phyloP scores from a whole-genome alignment of 2,329 filamentous ascomycete species.

The Hypoxylon sp. region DNA sequence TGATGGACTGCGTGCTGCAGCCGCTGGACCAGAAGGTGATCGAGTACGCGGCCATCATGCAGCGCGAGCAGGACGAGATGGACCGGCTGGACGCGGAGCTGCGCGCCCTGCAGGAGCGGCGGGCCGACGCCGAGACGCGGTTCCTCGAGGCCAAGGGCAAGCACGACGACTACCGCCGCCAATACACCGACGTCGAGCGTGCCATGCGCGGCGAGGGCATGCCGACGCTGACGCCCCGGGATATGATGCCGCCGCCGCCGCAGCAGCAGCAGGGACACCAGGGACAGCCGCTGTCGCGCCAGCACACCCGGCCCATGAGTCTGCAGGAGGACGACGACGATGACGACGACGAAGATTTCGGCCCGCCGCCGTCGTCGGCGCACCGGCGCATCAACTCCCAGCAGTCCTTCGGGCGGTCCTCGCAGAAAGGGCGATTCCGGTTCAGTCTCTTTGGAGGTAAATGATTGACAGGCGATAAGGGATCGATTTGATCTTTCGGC shows the following conservation, averaged over 20 bases:
- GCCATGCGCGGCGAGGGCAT: conserved; percentile 56
- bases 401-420: conserved; percentile 50
- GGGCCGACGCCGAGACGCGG: conserved; percentile 55
- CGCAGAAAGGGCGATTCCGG: conserved; percentile 50
- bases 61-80: conserved; percentile 57
- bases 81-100: conserved; percentile 58
- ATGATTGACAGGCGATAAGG: no score
- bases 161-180: conserved; percentile 59
- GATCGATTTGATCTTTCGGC: no score
- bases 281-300: conserved; percentile 21
- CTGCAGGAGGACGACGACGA: conserved; percentile 44
- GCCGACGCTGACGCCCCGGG: conserved; percentile 36
- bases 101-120: conserved; percentile 55
- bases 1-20: conserved; percentile 58
- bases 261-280: conserved; percentile 29
- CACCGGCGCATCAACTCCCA: conserved; percentile 49
- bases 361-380: conserved; percentile 38
- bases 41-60: conserved; percentile 59
- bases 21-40: conserved; percentile 59
- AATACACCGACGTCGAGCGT: conserved; percentile 57
- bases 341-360: conserved; percentile 40
- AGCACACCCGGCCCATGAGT: conserved; percentile 42
- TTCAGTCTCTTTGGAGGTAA: conserved; percentile 48
- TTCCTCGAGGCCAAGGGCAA: conserved; percentile 58
- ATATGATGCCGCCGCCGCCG: conserved; percentile 18